Percentiles rank a stretch among this genome's conserved stretches.
These are phyloP conservation scores for Aureobasidium sp. DNA, from an alignment of 2,329 filamentous ascomycete genomes.

Conservation along the genomic window DNA sequence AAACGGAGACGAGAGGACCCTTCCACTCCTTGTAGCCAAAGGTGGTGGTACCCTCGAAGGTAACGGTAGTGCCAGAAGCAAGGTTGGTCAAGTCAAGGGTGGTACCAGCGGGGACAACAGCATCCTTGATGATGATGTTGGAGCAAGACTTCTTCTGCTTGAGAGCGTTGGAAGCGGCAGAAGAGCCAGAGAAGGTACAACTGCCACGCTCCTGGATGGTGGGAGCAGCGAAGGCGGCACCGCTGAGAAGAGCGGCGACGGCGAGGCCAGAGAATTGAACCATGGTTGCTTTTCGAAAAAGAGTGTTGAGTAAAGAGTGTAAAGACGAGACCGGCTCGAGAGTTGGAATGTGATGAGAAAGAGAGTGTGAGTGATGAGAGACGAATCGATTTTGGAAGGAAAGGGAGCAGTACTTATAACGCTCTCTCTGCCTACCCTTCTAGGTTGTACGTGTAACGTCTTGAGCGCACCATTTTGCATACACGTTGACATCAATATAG, in stretches of 20 bases:
- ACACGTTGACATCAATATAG: not conserved
- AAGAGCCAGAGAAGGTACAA: constrained; percentile 15
- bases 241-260: constrained; percentile 4
- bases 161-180: constrained; percentile 12
- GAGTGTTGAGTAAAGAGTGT: constrained; percentile 2
- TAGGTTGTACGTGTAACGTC: not conserved
- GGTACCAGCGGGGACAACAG: constrained; percentile 30
- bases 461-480: not conserved
- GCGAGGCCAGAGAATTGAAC: constrained; percentile 11
- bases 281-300: constrained; percentile 7
- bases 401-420: not conserved
- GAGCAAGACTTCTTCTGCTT: constrained; percentile 22
- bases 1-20: constrained; percentile 54
- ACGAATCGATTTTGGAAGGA: not conserved
- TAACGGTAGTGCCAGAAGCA: constrained; percentile 35
- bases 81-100: constrained; percentile 30
- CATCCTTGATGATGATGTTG: constrained; percentile 30
- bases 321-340: constrained; percentile 6
- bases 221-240: constrained; percentile 14
- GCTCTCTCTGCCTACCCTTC: not conserved
- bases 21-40: constrained; percentile 59
- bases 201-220: constrained; percentile 2
- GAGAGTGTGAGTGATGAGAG: not conserved
- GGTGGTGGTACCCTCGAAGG: constrained; percentile 56
- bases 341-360: not conserved